Evolutionary conservation across 495 filamentous ascomycete species (phyloP), one percentile per base, ranked within the genome.

Genomic region (Aspergillus coremiiformis): DNA sequence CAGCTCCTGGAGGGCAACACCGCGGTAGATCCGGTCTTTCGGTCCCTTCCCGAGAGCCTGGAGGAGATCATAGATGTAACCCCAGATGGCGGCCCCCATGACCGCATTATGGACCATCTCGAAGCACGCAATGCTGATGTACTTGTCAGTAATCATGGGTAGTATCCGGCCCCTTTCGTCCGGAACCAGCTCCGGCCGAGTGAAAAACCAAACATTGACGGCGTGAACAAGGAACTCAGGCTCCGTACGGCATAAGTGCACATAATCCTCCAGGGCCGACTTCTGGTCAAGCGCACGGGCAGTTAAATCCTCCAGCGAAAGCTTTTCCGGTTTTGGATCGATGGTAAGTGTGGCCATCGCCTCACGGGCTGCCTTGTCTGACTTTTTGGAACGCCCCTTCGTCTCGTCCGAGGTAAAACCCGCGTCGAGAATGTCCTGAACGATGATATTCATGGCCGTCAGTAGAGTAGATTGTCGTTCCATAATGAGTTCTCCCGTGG

Each of bases 341-440:
- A 45, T 23, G 2, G 22, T 1, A 11, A 45, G 43, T 17, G 4
- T 27, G 11, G 43, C 27, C 43, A 45, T 8, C 11, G 43, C 43
- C 4, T 45, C 2, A 17, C 1, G 43, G 14, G 27, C 41, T 20
- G 41, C 10, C 8, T 65, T 23, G 8, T 49, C 54, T 32, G 54
- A 26, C 26, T 56, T 63, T 30, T 60, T 60, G 8, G 33, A 47
- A 24, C 11, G 47, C 29, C 53, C 33, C n/a, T 56, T 61, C 43
- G 23, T 12, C 12, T 30, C 44, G 44, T 56, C 45, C 7, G 49
- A 58, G 4, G 37, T 48, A 1, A 63, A 67, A 17, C 62, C 63
- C 37, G 55, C 49, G 0, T 68, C 64, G 10, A 72, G 57, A 19
- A 74, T 65, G 21, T 69, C 58, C 23, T 69, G 62, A 32, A 72